Conservation (phyloP, 768 basidiomycete genomes). For the Pleurotus citrinopileatus region DNA sequence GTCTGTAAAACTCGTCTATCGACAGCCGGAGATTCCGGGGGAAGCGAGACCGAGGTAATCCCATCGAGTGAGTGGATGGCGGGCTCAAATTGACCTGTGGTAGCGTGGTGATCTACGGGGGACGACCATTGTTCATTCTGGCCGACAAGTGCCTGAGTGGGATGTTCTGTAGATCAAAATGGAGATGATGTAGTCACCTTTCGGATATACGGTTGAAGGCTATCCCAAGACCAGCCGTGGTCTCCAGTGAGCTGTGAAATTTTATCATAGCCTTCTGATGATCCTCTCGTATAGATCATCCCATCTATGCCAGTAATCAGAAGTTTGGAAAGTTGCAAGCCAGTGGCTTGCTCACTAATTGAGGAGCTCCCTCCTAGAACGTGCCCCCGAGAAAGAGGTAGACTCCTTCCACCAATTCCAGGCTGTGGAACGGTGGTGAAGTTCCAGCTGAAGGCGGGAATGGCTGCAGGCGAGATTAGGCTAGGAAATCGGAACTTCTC, state of each 20-base stretch:
- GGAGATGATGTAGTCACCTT: constrained; percentile 14
- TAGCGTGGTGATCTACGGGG: constrained; percentile 26
- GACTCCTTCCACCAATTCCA: constrained; percentile 12
- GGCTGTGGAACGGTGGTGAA: constrained; percentile 18
- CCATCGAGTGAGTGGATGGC: constrained; percentile 23
- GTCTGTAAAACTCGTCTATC: constrained; percentile 21
- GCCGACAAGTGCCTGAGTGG: background rate
- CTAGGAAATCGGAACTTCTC: constrained; percentile 3
- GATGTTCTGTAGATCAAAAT: background rate
- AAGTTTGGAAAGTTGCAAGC: background rate
- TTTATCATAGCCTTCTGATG: constrained; percentile 22
- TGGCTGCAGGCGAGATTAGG: no score
- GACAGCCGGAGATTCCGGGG: constrained; percentile 16
- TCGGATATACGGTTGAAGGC: constrained; percentile 19
- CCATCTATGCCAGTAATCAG: constrained; percentile 10
- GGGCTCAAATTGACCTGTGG: constrained; percentile 25
- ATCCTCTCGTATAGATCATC: constrained; percentile 24
- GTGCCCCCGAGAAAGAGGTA: constrained; percentile 16
- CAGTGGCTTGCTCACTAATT: constrained; percentile 17
- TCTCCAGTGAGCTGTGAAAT: constrained; percentile 22
- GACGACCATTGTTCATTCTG: constrained; percentile 24
- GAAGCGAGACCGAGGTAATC: constrained; percentile 20
- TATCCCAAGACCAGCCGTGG: constrained; percentile 27
- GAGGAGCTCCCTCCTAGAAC: constrained; percentile 17
- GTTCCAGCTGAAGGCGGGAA: constrained; percentile 15